Conservation (phyloP, 2,329 filamentous ascomycete genomes). For the Massarina eburnea region DNA sequence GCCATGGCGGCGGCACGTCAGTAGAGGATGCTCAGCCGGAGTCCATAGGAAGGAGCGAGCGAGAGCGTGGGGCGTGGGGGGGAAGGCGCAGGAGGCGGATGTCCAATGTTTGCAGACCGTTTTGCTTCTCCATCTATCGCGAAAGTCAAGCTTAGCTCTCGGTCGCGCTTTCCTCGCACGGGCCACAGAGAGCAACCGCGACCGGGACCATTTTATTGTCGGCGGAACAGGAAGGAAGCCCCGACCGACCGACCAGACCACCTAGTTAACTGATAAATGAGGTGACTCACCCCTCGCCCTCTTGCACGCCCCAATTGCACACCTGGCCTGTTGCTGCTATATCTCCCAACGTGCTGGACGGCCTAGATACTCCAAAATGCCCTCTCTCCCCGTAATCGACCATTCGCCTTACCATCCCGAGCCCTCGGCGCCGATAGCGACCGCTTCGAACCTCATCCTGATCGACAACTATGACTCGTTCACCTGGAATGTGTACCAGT, state of each 20-base stretch:
- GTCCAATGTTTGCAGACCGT: conserved; percentile 19
- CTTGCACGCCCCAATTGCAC: neutral
- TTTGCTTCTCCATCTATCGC: neutral
- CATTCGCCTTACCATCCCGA: conserved; percentile 86
- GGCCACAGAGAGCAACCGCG: conserved; percentile 1
- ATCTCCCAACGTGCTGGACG: neutral
- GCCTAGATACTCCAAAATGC: conserved; percentile 36
- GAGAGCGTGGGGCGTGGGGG: conserved; percentile 17
- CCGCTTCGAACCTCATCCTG: conserved; percentile 85
- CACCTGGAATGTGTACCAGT: conserved; percentile 99
- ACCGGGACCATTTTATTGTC: neutral
- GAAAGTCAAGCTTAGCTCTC: conserved; percentile 8
- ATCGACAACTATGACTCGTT: conserved; percentile 99
- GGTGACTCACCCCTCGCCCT: conserved; percentile 8
- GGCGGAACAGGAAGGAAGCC: conserved; percentile 6
- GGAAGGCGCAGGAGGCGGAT: conserved; percentile 9
- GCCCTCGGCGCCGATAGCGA: conserved; percentile 70
- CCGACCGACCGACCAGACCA: neutral
- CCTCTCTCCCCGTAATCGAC: conserved; percentile 62
- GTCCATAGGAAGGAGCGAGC: conserved; percentile 32
- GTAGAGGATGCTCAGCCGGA: conserved; percentile 26
- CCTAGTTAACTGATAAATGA: neutral
- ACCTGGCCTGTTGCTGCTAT: neutral
- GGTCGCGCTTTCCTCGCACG: conserved; percentile 5
- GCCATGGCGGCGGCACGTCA: conserved; percentile 41